Percentiles rank a stretch among this genome's conserved stretches.
Evolutionary conservation across 257 asterid species (phyloP).

Genomic region (Fraxinus pennsylvanica): DNA sequence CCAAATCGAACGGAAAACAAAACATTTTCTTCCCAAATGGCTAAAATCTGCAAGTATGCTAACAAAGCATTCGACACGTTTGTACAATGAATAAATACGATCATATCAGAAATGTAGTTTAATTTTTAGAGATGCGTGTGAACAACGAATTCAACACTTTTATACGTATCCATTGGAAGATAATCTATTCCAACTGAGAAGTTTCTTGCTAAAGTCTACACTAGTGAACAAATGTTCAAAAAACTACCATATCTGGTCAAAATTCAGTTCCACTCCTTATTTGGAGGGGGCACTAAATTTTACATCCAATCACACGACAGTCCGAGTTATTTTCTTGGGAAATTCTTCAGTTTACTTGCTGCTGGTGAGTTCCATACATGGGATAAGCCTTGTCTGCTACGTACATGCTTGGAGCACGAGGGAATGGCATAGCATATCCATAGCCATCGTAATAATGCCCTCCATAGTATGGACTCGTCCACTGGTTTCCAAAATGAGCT

Average conservation of each 20-base stretch:
- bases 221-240: slow-evolving; percentile 53
- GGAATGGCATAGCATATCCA: slow-evolving; percentile 69
- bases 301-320: slow-evolving; percentile 37
- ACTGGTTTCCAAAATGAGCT: slow-evolving; percentile 69
- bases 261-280: slow-evolving; percentile 62
- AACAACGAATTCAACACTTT: no score
- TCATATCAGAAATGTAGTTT: no score
- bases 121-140: no score
- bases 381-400: slow-evolving; percentile 83
- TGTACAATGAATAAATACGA: no score
- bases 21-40: no score
- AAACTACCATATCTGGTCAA: slow-evolving; percentile 59
- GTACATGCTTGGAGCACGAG: slow-evolving; percentile 78
- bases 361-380: slow-evolving; percentile 79
- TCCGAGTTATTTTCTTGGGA: neutral
- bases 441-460: slow-evolving; percentile 79
- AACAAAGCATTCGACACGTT: no score
- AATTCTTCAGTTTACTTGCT: slow-evolving; percentile 68
- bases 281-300: slow-evolving; percentile 37
- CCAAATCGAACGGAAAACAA: no score
- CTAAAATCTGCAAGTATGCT: no score
- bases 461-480: slow-evolving; percentile 85
- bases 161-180: neutral
- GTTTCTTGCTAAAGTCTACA: no score
- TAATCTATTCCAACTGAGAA: slow-evolving; percentile 52